Conservation (phyloP, 768 basidiomycete genomes). For the Phanerodontia chrysosporium region DNA sequence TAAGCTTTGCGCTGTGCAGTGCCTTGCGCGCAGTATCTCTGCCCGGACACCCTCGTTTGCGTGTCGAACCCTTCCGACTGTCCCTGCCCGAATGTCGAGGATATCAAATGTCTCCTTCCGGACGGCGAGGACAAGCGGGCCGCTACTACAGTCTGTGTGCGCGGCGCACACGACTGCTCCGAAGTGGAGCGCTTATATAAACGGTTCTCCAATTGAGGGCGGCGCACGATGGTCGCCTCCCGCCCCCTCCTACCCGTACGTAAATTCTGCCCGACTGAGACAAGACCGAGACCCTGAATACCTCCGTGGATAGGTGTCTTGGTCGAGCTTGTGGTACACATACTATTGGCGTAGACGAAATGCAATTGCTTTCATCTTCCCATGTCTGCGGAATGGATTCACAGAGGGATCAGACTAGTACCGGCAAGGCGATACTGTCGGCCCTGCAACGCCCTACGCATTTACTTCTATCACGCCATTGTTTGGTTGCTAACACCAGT, state of each 20-base stretch:
- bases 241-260: neutral
- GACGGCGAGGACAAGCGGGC: conserved; percentile 49
- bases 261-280: neutral
- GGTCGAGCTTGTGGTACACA: neutral
- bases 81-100: conserved; percentile 73
- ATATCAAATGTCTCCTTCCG: conserved; percentile 72
- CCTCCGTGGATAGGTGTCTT: conserved; percentile 2
- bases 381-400: neutral
- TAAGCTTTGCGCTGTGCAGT: conserved; percentile 38
- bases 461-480: neutral
- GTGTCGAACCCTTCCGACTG: conserved; percentile 60
- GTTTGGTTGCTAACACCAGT: neutral
- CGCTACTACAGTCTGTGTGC: conserved; percentile 65
- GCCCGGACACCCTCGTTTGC: conserved; percentile 71
- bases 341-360: neutral
- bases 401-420: neutral
- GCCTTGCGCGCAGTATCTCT: conserved; percentile 69
- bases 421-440: neutral
- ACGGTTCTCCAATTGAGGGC: conserved; percentile 29
- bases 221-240: conserved; percentile 9
- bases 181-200: conserved; percentile 53
- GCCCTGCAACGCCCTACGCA: neutral
- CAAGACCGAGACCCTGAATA: neutral
- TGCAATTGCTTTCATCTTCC: neutral
- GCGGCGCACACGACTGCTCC: conserved; percentile 62